A percentile compares a stretch with the other conserved stretches of the same genome.
These are phyloP conservation scores for Linaria vulgaris DNA, from an alignment of 257 asterid species.

Conservation along the genomic window DNA sequence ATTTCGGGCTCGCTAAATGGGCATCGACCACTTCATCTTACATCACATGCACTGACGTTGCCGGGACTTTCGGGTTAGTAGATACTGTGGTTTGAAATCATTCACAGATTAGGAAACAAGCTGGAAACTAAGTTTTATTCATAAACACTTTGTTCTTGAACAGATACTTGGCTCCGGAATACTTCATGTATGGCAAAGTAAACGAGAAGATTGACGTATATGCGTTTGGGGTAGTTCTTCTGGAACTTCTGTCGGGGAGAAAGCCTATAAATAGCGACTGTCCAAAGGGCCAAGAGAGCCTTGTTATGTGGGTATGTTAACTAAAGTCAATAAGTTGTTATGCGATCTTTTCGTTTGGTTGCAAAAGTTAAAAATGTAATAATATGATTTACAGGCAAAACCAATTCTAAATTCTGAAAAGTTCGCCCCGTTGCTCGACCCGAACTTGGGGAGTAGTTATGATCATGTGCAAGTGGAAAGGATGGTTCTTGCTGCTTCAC, in stretches of 20 bases:
- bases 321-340: constrained; percentile 9
- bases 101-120: constrained; percentile 4
- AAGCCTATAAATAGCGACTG: constrained; percentile 78
- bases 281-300: constrained; percentile 95
- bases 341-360: background rate
- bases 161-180: constrained; percentile 98
- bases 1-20: constrained; percentile 97
- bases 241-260: constrained; percentile 93
- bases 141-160: constrained; percentile 8
- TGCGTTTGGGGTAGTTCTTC: constrained; percentile 95
- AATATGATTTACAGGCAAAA: constrained; percentile 62
- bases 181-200: constrained; percentile 96
- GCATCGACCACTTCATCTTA: constrained; percentile 72
- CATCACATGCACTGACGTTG: constrained; percentile 78
- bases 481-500: constrained; percentile 83
- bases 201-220: constrained; percentile 88
- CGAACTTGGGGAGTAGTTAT: constrained; percentile 51
- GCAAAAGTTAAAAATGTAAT: background rate
- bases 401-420: constrained; percentile 67
- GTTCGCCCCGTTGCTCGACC: constrained; percentile 59
- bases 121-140: background rate
- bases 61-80: constrained; percentile 93
- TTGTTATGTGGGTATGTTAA: constrained; percentile 92
- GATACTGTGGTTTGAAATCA: constrained; percentile 19
- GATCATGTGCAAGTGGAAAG: constrained; percentile 70